Conservation (phyloP, 345 rosid species). For the Boechera divaricarpa region DNA sequence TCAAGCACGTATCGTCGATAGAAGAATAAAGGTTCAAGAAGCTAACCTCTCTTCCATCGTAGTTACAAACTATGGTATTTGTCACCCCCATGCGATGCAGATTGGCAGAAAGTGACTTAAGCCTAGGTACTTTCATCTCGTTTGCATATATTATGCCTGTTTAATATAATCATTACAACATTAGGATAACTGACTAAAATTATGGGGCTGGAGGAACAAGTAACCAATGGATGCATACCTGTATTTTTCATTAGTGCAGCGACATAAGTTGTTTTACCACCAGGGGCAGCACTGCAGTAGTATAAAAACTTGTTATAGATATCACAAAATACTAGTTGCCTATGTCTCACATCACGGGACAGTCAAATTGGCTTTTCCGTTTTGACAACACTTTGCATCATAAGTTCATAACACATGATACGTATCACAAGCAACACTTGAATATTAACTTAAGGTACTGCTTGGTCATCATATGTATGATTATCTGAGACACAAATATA, state of each 20-base stretch:
- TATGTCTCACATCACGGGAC: neutral
- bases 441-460: slow-evolving; percentile 5
- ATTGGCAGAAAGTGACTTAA: slow-evolving; percentile 89
- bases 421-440: neutral
- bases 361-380: neutral
- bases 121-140: slow-evolving; percentile 82
- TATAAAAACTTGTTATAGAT: slow-evolving; percentile 30
- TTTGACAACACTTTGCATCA: slow-evolving; percentile 13
- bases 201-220: slow-evolving; percentile 2
- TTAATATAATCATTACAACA: slow-evolving; percentile 26
- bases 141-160: slow-evolving; percentile 90
- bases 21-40: slow-evolving; percentile 22
- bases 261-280: slow-evolving; percentile 85
- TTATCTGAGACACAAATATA: slow-evolving; percentile 8
- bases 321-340: slow-evolving; percentile 45
- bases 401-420: neutral
- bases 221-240: slow-evolving; percentile 55
- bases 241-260: slow-evolving; percentile 84
- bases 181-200: slow-evolving; percentile 34
- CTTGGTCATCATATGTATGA: slow-evolving; percentile 6
- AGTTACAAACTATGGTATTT: slow-evolving; percentile 87
- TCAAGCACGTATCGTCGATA: slow-evolving; percentile 54
- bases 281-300: slow-evolving; percentile 88
- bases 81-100: slow-evolving; percentile 95
- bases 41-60: slow-evolving; percentile 94